A percentile compares a stretch with the other conserved stretches of the same genome.
Evolutionary conservation across 2,329 filamentous ascomycete genomes (phyloP).

Genomic region (Xylaria multiplex): DNA sequence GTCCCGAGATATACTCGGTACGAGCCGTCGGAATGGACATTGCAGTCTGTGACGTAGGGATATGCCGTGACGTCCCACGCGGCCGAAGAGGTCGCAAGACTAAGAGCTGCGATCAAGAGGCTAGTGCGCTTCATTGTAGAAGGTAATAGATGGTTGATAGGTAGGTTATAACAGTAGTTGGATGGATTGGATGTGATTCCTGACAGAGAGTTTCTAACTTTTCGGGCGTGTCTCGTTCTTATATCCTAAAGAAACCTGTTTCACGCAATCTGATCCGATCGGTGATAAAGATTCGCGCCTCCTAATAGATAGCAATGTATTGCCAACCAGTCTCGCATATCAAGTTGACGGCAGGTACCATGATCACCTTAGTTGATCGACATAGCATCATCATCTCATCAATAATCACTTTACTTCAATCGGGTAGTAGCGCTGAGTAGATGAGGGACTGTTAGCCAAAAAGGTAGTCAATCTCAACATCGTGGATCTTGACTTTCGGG

Average conservation of each 20-base stretch:
- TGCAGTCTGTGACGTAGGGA: neutral
- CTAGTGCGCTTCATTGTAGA: constrained; percentile 1
- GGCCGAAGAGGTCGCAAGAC: constrained; percentile 3
- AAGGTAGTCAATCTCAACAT: no score
- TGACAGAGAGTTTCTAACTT: neutral
- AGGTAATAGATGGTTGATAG: constrained; percentile 7
- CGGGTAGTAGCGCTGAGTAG: neutral
- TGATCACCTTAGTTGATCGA: constrained; percentile 1
- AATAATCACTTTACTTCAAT: constrained; percentile 2
- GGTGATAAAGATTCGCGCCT: constrained; percentile 3
- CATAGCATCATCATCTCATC: constrained; percentile 3
- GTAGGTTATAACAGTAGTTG: constrained; percentile 2
- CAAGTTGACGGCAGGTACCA: neutral
- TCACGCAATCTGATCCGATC: neutral
- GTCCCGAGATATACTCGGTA: constrained; percentile 3
- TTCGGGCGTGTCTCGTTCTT: neutral
- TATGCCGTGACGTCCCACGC: constrained; percentile 2
- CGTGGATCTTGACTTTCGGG: neutral
- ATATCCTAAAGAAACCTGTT: constrained; percentile 2
- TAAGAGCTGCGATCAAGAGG: constrained; percentile 4
- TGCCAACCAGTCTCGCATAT: constrained; percentile 1
- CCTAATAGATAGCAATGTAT: neutral
- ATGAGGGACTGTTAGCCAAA: neutral
- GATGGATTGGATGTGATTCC: constrained; percentile 3
- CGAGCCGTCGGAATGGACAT: neutral